Evolutionary conservation across 352 stramenopile species (phyloP), one percentile per base, ranked within the genome.

Genomic region (Phytopythium vexans): DNA sequence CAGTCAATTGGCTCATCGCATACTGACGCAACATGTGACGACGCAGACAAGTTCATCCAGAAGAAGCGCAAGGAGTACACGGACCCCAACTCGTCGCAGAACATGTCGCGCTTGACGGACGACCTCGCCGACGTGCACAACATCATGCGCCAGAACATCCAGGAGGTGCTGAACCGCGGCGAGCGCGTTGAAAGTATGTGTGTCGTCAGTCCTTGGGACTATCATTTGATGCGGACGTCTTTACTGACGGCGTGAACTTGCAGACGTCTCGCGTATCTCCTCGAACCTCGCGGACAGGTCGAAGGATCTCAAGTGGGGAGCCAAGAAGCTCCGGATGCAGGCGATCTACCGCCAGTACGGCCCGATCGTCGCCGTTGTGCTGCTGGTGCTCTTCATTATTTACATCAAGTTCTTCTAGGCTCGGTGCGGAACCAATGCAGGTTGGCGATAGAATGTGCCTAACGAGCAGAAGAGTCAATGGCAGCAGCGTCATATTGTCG

Each of bases 111-210:
- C 40, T 72, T 99, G 37, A 98, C 98, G 74, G 89, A 98, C 59
- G 97, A 99, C 65, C 79, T 99, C 51, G 91, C 89, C 33, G 97
- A 99, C 58, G 99, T 99, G 74, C 96, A 99, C 75, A 98, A 94
- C 65, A 99, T 99, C 68, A 99, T 99, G 96, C 88, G 91, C 67
- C 97, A 98, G 67, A 99, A 99, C 79, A 98, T 98, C 57, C 87
- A 98, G 61, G 93, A 98, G 60, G 92, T 97, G 60, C 80, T 97
- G 38, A 95, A 95, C 62, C 89, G 89, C 21, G 89, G 89, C 55
- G 89, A 97, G 48, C 75, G 80, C 33, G 85, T 97, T 21, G 86
- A 96, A 48, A 58, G 86, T 93, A 85, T 63, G 69, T 75, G 34
- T 48, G 8, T 12, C 31, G 2, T 21, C 15, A 46, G 14, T 8